Evolutionary conservation across 805 yeast species (phyloP).

Genomic region (Cyberlindnera samutprakarnensis): DNA sequence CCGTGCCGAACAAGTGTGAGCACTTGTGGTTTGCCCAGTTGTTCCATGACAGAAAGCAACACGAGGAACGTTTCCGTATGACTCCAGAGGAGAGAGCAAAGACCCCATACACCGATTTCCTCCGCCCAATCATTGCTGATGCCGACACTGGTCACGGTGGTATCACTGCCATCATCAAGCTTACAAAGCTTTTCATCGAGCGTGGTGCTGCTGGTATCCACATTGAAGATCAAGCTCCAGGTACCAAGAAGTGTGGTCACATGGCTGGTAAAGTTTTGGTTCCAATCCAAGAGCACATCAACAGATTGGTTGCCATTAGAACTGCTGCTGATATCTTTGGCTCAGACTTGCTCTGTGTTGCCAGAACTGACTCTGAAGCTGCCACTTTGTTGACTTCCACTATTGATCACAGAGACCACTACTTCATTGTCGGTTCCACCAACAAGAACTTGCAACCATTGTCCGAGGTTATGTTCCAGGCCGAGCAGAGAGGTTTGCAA

Average conservation of each 20-base stretch:
- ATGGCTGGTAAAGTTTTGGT: slow-evolving; percentile 98
- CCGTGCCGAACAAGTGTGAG: slow-evolving; percentile 97
- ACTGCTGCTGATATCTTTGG: slow-evolving; percentile 93
- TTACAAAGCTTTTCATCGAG: slow-evolving; percentile 93
- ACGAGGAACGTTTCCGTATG: slow-evolving; percentile 50
- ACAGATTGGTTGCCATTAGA: slow-evolving; percentile 88
- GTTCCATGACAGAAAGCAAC: slow-evolving; percentile 96
- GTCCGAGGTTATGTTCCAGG: slow-evolving; percentile 70
- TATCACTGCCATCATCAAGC: slow-evolving; percentile 88
- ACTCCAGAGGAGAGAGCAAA: slow-evolving; percentile 61
- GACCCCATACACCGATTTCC: slow-evolving; percentile 71
- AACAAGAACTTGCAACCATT: slow-evolving; percentile 74
- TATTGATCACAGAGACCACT: slow-evolving; percentile 91
- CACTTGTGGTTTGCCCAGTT: slow-evolving; percentile 95
- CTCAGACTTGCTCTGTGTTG: slow-evolving; percentile 77
- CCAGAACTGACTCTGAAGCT: slow-evolving; percentile 97
- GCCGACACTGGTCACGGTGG: slow-evolving; percentile 99
- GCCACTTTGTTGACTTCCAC: slow-evolving; percentile 92
- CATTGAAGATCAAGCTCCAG: slow-evolving; percentile 98
- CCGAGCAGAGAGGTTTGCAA: slow-evolving; percentile 65
- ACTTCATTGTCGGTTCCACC: slow-evolving; percentile 84
- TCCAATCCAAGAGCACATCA: slow-evolving; percentile 96
- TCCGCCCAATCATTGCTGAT: slow-evolving; percentile 94
- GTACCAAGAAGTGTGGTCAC: slow-evolving; percentile 98
- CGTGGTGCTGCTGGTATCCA: slow-evolving; percentile 99